Base-by-base conservation (phyloP, 768 basidiomycete species). In the Tephrocybe sp. region DNA sequence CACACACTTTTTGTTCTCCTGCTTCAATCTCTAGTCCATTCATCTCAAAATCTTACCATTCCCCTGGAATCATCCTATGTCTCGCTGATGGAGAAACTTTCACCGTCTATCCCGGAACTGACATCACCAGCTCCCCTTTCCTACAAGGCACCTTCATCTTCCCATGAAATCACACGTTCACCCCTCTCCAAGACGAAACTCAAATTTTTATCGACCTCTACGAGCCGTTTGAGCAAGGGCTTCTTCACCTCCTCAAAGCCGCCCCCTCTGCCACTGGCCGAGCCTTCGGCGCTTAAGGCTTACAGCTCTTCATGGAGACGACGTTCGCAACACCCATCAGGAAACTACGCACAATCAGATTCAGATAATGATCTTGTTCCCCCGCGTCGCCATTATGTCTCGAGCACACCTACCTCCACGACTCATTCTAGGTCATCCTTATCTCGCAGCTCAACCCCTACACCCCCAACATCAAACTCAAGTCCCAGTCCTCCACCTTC, bases 1-100 rank as follows among this genome's bases (percentile, higher is more conserved):
- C 87, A 92, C 61, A 86, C 89, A 12, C 81, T 88, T 9, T 82
- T 88, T 57, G 83, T 89, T 17, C 77, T 92, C 14, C 71, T 89
- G 14, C 68, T 91, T 3, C 89, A 91, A 57, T 80, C 87, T 1
- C 68, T 89, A 38, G 81, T 84, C 0, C 83, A 91, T 60, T 83
- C 84, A 51, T 82, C 83, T 0, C 46, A 36, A 9, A 61, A 67
- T 17, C 59, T 73, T 5, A 72, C 80, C 12, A 61, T 79, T 5
- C 73, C 74, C 9, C 60, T 70, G 12, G 82, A 83, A 49, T 67
- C 67, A 12, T 13, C 26, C 3, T 52, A 51, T 51, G 26, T 23
- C 9, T 22, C 19, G 13, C 12, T 54, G 9, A 77, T 79, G 43
- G 74, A 78, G 48, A 63, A 61, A 44, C 60, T 54, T 36, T 64